phyloP scores from a whole-genome alignment of 257 asterid genomes.

The Nicotiana noctiflora region DNA sequence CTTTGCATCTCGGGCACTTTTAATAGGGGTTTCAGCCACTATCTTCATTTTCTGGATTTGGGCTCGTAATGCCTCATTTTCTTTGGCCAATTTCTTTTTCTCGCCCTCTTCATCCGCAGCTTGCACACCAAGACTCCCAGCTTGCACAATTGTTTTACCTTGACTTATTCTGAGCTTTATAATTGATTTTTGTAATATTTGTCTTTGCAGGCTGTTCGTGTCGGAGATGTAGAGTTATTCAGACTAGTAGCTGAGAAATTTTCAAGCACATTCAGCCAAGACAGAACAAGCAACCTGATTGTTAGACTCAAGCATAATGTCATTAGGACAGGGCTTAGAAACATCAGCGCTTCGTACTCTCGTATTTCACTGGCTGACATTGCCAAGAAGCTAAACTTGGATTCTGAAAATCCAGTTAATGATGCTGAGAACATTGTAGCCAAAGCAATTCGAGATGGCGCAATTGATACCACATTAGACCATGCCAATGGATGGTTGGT shows the following conservation, averaged over 20 bases:
- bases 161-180: neutral
- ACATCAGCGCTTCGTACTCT: slow-evolving; percentile 66
- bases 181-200: neutral
- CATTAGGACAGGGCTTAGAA: slow-evolving; percentile 59
- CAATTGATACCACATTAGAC: slow-evolving; percentile 65
- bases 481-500: slow-evolving; percentile 73
- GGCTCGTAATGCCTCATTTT: no score
- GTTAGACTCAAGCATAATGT: slow-evolving; percentile 73
- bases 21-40: no score
- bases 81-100: no score
- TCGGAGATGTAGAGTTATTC: slow-evolving; percentile 68
- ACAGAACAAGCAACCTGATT: slow-evolving; percentile 56
- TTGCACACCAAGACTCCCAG: no score
- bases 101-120: no score
- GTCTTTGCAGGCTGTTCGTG: slow-evolving; percentile 59
- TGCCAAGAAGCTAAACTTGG: slow-evolving; percentile 62
- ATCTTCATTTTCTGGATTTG: no score
- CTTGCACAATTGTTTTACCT: no score
- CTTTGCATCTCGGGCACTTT: no score
- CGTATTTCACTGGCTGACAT: slow-evolving; percentile 54
- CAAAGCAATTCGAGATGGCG: no score
- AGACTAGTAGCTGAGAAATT: slow-evolving; percentile 57
- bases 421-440: slow-evolving; percentile 69
- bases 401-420: slow-evolving; percentile 50
- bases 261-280: slow-evolving; percentile 45